A percentile compares a stretch with the other conserved stretches of the same genome.
Evolutionary conservation across 345 rosid genomes (phyloP).

Genomic region (Sisymbrium altissimum): DNA sequence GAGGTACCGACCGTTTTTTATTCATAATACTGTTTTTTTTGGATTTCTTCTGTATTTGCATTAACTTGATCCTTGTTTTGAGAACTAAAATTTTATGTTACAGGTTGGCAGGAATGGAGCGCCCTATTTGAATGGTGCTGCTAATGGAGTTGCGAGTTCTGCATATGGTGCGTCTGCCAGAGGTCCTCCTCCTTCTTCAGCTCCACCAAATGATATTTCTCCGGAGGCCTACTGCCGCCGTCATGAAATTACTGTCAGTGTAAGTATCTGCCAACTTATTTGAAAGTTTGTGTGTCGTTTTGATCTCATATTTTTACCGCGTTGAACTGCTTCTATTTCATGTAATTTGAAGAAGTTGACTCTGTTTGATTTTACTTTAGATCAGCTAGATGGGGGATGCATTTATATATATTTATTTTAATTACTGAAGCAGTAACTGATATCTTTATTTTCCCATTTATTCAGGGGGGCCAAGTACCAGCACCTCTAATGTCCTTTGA

Average conservation of each 20-base stretch:
- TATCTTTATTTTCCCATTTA: neutral
- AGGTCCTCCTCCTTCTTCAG: slow-evolving; percentile 41
- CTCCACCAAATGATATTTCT: slow-evolving; percentile 42
- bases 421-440: neutral
- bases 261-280: slow-evolving; percentile 39
- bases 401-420: neutral
- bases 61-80: neutral
- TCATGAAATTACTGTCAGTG: slow-evolving; percentile 81
- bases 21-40: neutral
- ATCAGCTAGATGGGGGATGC: too few species aligned
- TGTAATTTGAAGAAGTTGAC: too few species aligned
- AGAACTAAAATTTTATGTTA: neutral
- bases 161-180: slow-evolving; percentile 42
- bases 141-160: slow-evolving; percentile 41
- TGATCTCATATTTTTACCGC: neutral
- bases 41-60: neutral
- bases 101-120: slow-evolving; percentile 38
- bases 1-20: slow-evolving; percentile 44
- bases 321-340: neutral
- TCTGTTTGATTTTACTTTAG: too few species aligned
- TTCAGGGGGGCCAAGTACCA: slow-evolving; percentile 82
- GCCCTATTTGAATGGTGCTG: slow-evolving; percentile 33
- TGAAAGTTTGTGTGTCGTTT: neutral
- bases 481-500: slow-evolving; percentile 75
- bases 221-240: slow-evolving; percentile 67